Conservation (phyloP, 371 early-diverging fungal species). For the Rhizopus arrhizus region DNA sequence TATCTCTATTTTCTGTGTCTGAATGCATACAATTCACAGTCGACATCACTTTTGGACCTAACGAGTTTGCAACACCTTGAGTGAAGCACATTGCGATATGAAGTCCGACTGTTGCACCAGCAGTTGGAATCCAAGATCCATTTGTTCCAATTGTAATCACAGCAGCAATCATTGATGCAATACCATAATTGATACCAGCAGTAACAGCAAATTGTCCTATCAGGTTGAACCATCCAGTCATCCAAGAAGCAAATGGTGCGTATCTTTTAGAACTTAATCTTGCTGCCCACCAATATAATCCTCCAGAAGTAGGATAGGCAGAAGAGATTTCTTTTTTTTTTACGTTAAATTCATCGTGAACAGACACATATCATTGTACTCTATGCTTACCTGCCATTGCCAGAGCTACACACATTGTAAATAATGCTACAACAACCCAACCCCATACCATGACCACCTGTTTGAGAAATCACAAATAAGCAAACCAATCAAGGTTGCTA, state of each 20-base stretch:
- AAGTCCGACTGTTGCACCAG: constrained; percentile 45
- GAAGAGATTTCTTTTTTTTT: constrained; percentile 60
- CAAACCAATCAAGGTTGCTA: not conserved
- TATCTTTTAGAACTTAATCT: constrained; percentile 31
- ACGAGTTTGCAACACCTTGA: constrained; percentile 60
- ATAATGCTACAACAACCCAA: constrained; percentile 62
- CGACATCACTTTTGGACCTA: constrained; percentile 51
- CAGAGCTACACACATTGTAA: constrained; percentile 60
- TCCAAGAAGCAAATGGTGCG: constrained; percentile 45
- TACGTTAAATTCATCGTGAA: not conserved
- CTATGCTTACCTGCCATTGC: constrained; percentile 56
- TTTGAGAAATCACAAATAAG: constrained; percentile 2
- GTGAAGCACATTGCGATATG: constrained; percentile 56
- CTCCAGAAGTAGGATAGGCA: constrained; percentile 70
- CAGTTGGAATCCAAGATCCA: constrained; percentile 43
- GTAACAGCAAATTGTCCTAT: constrained; percentile 51
- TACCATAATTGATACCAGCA: constrained; percentile 60
- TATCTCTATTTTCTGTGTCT: not conserved
- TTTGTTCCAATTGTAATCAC: constrained; percentile 50
- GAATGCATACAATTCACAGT: constrained; percentile 42
- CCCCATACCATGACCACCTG: constrained; percentile 45
- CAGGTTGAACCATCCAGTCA: constrained; percentile 50
- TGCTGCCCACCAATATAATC: constrained; percentile 70
- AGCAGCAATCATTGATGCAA: constrained; percentile 53
- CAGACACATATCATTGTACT: not conserved